Conservation (phyloP, 768 basidiomycete species). For the Termitomyces sp. region DNA sequence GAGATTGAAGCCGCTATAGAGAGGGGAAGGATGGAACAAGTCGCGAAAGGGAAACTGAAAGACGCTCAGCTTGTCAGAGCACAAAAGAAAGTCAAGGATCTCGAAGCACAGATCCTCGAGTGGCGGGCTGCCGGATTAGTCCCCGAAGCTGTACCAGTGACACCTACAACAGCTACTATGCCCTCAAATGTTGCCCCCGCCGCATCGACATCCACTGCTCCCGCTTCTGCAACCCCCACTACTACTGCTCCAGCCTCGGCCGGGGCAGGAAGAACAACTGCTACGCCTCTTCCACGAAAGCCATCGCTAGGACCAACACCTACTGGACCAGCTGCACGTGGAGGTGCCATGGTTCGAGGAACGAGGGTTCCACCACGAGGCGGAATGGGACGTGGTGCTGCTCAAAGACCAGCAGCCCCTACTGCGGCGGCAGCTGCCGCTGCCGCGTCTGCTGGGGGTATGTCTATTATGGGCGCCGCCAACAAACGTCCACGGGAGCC, state of each 20-base stretch:
- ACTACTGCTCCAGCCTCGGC: slow-evolving; percentile 6
- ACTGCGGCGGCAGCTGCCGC: slow-evolving; percentile 10
- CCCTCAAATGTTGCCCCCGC: slow-evolving; percentile 21
- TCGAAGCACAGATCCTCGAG: slow-evolving; percentile 58
- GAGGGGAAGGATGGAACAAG: slow-evolving; percentile 59
- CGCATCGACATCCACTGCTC: slow-evolving; percentile 12
- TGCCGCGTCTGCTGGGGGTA: slow-evolving; percentile 25
- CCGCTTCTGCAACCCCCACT: neutral
- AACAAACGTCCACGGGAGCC: slow-evolving; percentile 58
- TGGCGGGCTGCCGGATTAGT: slow-evolving; percentile 48
- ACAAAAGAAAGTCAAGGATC: slow-evolving; percentile 59
- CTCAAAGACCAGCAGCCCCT: slow-evolving; percentile 22
- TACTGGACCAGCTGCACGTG: slow-evolving; percentile 21
- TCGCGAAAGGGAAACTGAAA: slow-evolving; percentile 60
- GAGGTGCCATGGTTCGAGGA: slow-evolving; percentile 28
- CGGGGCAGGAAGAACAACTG: slow-evolving; percentile 2
- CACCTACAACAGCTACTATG: slow-evolving; percentile 20
- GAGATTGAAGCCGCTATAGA: slow-evolving; percentile 66
- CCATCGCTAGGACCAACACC: slow-evolving; percentile 15
- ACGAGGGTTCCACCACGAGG: slow-evolving; percentile 19
- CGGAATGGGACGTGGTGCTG: slow-evolving; percentile 14
- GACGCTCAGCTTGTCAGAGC: slow-evolving; percentile 62
- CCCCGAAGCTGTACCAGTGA: slow-evolving; percentile 26
- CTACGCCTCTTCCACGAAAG: slow-evolving; percentile 14
- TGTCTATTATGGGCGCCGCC: slow-evolving; percentile 63